Base-by-base conservation (phyloP, 192 early-diverging fungal genomes). In the Gryganskiella cystojenkinii region DNA sequence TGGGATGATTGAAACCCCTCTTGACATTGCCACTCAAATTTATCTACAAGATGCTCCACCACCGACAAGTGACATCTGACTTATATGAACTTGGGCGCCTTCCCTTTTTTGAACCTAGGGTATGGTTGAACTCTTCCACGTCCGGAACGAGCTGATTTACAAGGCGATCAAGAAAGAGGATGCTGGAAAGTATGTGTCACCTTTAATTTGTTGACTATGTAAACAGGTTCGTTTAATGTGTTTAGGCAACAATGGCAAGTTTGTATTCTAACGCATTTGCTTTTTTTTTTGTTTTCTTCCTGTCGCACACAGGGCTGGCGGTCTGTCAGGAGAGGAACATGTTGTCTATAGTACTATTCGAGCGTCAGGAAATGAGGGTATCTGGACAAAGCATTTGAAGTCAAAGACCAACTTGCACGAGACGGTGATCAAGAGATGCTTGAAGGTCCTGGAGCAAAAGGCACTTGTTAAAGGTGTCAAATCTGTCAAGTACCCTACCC, bases 401-500 rank as follows among this genome's bases (percentile, higher is more conserved):
- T 82, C 86, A 40, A 89, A 92, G 65, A 93, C 90, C n/a, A 92
- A 91, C 54, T 59, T 98, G 25, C 92, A 92, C 44, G 82, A 84
- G 40, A 83, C 90, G 56, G 87, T 94, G 11, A 89, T 97, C 34
- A 93, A 84, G 42, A 90, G 92, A 47, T 84, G 87, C 59, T 83
- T 97, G 31, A 94, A 95, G 67, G 80, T 55, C 14, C 84, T 98
- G 24, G 96, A 98, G 68, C 90, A 91, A 66, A 90, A 88, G 52
- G 82, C 84, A 60, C 65, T 95, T 42, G 95, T 97, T 47, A 97
- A 97, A 74, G 82, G 88, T 17, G 86, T 96, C 62, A 97, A 96
- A 64, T 90, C 92, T 14, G 91, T 97, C 72, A 97, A 98, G 89
- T 87, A 88, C 71, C 94, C 95, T 7, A 94, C 92, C 10, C 89